Evolutionary conservation across 148 eudicot species (phyloP).

Genomic region (Amaranthus hypochondriacus): DNA sequence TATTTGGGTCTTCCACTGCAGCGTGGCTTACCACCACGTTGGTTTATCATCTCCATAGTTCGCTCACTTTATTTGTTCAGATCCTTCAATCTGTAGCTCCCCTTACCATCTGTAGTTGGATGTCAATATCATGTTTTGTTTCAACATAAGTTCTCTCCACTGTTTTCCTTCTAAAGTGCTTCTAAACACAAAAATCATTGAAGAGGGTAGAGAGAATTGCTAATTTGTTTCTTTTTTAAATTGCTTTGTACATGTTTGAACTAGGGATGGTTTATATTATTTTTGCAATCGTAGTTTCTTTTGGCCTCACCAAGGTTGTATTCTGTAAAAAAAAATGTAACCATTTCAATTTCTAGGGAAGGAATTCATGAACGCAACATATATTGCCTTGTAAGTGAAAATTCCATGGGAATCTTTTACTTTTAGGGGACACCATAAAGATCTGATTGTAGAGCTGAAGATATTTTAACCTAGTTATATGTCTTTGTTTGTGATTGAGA

Average conservation of each 20-base stretch:
- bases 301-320: neutral
- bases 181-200: neutral
- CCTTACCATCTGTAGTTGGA: neutral
- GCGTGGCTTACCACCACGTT: neutral
- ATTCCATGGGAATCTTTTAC: neutral
- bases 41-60: neutral
- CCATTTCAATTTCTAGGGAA: neutral
- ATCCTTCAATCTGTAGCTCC: neutral
- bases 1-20: neutral
- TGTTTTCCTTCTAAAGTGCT: neutral
- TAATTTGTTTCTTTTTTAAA: neutral
- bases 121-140: neutral
- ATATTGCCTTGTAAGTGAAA: neutral
- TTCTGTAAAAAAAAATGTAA: neutral
- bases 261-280: neutral
- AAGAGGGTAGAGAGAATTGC: slow-evolving; percentile 1
- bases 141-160: neutral
- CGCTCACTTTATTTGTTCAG: neutral
- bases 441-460: neutral
- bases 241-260: neutral
- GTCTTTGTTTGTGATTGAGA: neutral
- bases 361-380: neutral
- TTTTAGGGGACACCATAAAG: neutral
- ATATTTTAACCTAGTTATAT: neutral
- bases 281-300: neutral